Percentiles rank a stretch among this genome's conserved stretches.
Evolutionary conservation across 805 yeast genomes (phyloP).

Genomic region (Candida argentea): DNA sequence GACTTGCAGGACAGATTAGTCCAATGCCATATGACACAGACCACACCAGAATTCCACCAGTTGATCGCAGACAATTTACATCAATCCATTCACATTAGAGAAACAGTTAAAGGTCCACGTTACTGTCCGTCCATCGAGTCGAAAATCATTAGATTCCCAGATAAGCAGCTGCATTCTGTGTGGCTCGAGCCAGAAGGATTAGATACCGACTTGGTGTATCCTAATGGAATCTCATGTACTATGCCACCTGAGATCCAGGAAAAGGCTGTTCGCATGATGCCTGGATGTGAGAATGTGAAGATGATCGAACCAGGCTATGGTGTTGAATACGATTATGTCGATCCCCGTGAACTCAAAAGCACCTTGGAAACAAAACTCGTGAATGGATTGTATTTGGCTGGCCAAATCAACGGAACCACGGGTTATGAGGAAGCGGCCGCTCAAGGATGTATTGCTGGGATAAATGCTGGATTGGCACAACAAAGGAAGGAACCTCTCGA

Average conservation of each 20-base stretch:
- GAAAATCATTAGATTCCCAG: slow-evolving; percentile 70
- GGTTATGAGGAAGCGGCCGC: slow-evolving; percentile 99
- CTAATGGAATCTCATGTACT: slow-evolving; percentile 92
- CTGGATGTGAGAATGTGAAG: slow-evolving; percentile 80
- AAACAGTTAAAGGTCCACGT: slow-evolving; percentile 92
- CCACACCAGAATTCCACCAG: slow-evolving; percentile 68
- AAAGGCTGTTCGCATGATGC: slow-evolving; percentile 61
- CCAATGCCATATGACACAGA: slow-evolving; percentile 65
- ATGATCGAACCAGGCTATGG: slow-evolving; percentile 97
- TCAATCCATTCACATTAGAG: slow-evolving; percentile 81
- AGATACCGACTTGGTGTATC: slow-evolving; percentile 79
- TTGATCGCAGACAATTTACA: slow-evolving; percentile 61
- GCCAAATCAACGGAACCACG: slow-evolving; percentile 97
- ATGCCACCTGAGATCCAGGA: slow-evolving; percentile 92
- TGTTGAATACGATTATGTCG: slow-evolving; percentile 95
- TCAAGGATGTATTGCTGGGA: slow-evolving; percentile 92
- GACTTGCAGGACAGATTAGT: slow-evolving; percentile 47
- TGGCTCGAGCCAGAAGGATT: slow-evolving; percentile 98
- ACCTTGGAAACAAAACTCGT: slow-evolving; percentile 78
- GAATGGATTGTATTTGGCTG: slow-evolving; percentile 77
- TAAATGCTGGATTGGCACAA: slow-evolving; percentile 72
- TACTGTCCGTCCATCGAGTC: slow-evolving; percentile 97
- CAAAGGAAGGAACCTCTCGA: slow-evolving; percentile 34
- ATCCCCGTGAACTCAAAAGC: slow-evolving; percentile 74
- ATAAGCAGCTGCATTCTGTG: slow-evolving; percentile 65